Evolutionary conservation across 805 yeast species (phyloP), one percentile per base, ranked within the genome.

Genomic region (Wickerhamiella hasegawae): DNA sequence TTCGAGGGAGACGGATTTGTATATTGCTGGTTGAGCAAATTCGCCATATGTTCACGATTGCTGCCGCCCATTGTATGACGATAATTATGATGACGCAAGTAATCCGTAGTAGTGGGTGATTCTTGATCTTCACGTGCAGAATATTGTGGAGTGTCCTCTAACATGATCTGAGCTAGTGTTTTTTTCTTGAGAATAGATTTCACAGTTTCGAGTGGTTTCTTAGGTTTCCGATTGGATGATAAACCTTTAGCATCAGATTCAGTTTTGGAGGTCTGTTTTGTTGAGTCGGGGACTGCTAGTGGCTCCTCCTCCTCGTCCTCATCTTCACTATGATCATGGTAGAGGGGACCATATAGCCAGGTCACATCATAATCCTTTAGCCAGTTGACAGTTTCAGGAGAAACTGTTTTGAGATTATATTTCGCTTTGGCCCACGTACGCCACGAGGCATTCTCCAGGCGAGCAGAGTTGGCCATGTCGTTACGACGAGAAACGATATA

Each of bases 341-440:
- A 63, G 18, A 73, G 62, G 0, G 99, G 99, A 1, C 99, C 99
- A 58, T 87, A 90, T 11, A 90, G 68, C 98, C 98, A 90, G 1
- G 96, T 84, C 9, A 90, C 95, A 55, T 90, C 99, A 39, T 78
- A 76, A 49, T 90, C 99, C 58, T 92, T 90, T 30, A 83, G 73
- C 99, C 99, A 90, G 55, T 90, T 87, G 32, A 90, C 80, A 25
- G 71, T 69, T 49, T 83, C 92, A 1, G 99, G 98, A 15, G 85
- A 73, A 5, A 87, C 81, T 0, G 98, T 90, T 20, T 60, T 53
- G 31, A 75, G 57, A 19, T 71, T 63, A 44, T 69, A 67, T 45
- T 77, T 69, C 34, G 80, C 66, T 57, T 85, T 84, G 11, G 87
- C 78, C 96, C 96, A 87, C 15, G 94, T 83, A 51, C 97, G 68